Evolutionary conservation across 768 basidiomycete genomes (phyloP), one percentile per base, ranked within the genome.

Genomic region (Suillus bovinus): DNA sequence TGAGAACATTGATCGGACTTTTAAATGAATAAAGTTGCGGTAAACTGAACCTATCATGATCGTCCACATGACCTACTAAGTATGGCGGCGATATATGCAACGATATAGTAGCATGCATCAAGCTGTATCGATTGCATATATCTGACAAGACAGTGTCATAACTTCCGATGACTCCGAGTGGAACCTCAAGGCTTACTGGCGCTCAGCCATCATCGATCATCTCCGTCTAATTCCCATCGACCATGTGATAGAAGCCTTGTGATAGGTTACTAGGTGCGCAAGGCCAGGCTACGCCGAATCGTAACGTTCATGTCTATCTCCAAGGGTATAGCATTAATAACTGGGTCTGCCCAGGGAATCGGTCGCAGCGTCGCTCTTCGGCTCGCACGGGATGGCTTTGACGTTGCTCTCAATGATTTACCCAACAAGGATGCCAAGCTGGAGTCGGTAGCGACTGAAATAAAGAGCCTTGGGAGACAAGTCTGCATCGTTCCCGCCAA

Each of bases 301-400:
- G 10, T 20, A 33, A 33, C 50, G 3, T 7, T 31, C 50, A 33
- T 52, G 50, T 52, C 50, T 14, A 52, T 33, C 20, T 52, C 50
- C 4, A 52, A 52, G 5, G 50, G 77, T 33, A 60, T 66, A 27
- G 68, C 68, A 9, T 54, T 69, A 44, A 64, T 70, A 52, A 70
- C 69, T 16, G 69, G 69, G 39, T 60, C 66, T 55, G 68, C 61
- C 5, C 68, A 62, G 33, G 69, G 62, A 16, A 72, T 74, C 13
- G 72, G 72, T 3, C 62, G 69, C 8, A 58, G 59, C 29, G 69
- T 73, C 34, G 71, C 72, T 16, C 63, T 74, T 7, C 62, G 66
- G 8, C 69, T 74, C 16, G 72, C 72, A 9, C 60, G 59, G 5
- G 72, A 74, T 54, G 72, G 72, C 3, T 69, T 66, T 46, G 64